Percentiles rank a stretch among this genome's conserved stretches.
Evolutionary conservation across 352 stramenopile genomes (phyloP).

Genomic region (Phytophthora megakarya): DNA sequence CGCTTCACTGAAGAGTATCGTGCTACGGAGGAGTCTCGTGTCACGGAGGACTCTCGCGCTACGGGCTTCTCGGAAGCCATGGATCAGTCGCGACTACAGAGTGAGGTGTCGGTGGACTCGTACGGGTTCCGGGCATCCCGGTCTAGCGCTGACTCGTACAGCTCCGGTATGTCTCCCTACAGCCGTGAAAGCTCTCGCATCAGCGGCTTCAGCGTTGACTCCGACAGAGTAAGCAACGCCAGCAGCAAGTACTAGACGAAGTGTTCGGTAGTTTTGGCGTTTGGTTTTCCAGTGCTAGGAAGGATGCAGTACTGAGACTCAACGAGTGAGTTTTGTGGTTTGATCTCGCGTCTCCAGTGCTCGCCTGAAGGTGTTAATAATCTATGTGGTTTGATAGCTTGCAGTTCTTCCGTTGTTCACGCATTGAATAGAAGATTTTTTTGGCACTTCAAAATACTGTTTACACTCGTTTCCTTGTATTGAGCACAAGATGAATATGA

Average conservation of each 20-base stretch:
- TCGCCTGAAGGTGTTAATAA: conserved; percentile 25
- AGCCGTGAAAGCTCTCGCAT: conserved; percentile 67
- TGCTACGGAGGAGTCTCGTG: conserved; percentile 29
- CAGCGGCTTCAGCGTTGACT: conserved; percentile 60
- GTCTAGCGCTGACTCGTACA: conserved; percentile 69
- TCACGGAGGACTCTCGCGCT: conserved; percentile 29
- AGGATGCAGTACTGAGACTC: conserved; percentile 21
- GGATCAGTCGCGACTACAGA: conserved; percentile 51
- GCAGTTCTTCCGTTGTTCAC: conserved; percentile 1
- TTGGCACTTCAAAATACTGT: neutral
- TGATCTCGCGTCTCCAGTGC: conserved; percentile 18
- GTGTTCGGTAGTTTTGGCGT: conserved; percentile 30
- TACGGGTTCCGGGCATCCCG: conserved; percentile 65
- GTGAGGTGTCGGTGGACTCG: conserved; percentile 74
- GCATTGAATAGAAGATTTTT: conserved; percentile 4
- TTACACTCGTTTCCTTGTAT: conserved; percentile 9
- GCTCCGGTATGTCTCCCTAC: conserved; percentile 62
- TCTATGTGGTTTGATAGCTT: conserved; percentile 27
- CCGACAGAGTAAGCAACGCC: conserved; percentile 33
- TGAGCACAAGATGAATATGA: conserved; percentile 21
- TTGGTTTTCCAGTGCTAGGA: conserved; percentile 26
- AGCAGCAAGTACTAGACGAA: conserved; percentile 36
- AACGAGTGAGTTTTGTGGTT: conserved; percentile 34
- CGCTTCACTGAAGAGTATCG: conserved; percentile 37
- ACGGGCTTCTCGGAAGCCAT: conserved; percentile 54